Evolutionary conservation across 441 rosid genomes (phyloP), one percentile per base, ranked within the genome.

Genomic region (Gossypium lobatum): DNA sequence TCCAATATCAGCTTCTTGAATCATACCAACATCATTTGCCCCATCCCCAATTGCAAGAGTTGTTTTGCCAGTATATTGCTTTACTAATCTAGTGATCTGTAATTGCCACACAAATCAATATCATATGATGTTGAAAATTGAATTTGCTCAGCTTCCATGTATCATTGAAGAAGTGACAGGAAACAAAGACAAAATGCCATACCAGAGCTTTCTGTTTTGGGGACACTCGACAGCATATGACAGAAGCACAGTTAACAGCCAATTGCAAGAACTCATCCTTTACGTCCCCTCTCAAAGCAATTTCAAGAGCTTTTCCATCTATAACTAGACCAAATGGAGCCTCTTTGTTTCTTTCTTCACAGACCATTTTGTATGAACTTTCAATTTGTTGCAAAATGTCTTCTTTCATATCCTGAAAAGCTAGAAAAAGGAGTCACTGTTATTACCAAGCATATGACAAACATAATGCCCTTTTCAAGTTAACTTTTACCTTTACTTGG

Each of bases 11-110:
- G 96, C 96, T 88, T 88, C 93, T 82, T 90, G 96, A 85, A 88
- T 88, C 96, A 90, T 90, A 39, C 95, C 95, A n/a, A 90, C 93
- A 70, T 90, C 95, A 61, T 90, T 90, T 73, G 95, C 95, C 0
- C 93, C 93, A 34, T 90, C 95, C 8, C 95, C 93, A n/a, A 87
- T 84, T 23, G 95, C 93, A 55, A 90, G 76, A 52, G 87, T 88
- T 34, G 88, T 85, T 67, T 37, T 84, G 18, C 91, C 88, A 3
- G 95, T 87, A 34, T 80, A 79, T 77, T 85, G 79, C 80, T 88
- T 90, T 6, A 88, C 93, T 72, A 83, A 77, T 55, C 91, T 65
- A 16, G 95, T 88, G 16, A 90, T 81, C 95, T 90, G 83, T 53
- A 46, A 73, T 11, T 7, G 3, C 46, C 48, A 45, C 48, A 42